Evolutionary conservation across 148 eudicot genomes (phyloP), one percentile per base, ranked within the genome.

Genomic region (Heliamphora exappendiculata): DNA sequence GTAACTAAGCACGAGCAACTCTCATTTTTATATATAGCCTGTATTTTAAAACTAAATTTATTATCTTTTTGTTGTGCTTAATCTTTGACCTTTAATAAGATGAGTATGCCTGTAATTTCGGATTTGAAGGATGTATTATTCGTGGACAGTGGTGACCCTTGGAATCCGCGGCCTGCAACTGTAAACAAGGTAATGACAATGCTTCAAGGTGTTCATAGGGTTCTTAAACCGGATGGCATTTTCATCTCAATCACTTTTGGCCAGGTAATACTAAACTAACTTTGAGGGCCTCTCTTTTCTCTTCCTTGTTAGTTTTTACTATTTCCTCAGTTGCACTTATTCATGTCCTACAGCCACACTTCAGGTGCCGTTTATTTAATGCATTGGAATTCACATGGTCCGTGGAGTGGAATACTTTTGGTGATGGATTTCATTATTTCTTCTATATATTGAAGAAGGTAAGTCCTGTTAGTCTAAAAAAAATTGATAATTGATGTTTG

Each of bases 141-240:
- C 88, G 97, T 92, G 86, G 96, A 95, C 88, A 87, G 94, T 76
- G 98, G 98, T 76, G 98, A 95, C 78, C 98, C 98, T 19, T 95
- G 98, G 97, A 91, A 91, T 79, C 98, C 97, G 67, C 81, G 77
- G 17, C 88, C 90, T 67, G 89, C 66, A 84, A 88, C 93, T 26
- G 87, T 89, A 7, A 78, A 70, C 76, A 95, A 87, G 76, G 97
- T 88, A n/a, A 88, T 84, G 91, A 71, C 85, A 67, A 92, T 92
- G 98, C 98, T 95, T 83, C 85, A 82, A 84, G 89, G 88, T 41
- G 88, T 89, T 75, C 97, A 95, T 74, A 88, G 93, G 84, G 96
- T 92, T 36, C 82, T 95, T 82, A 95, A 91, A 85, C 96, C 90
- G 20, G 73, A 95, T 79, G 98, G 98, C 64, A 75, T 89, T 76